Evolutionary conservation across 352 stramenopile genomes (phyloP).

Genomic region (Pythium periplocum): DNA sequence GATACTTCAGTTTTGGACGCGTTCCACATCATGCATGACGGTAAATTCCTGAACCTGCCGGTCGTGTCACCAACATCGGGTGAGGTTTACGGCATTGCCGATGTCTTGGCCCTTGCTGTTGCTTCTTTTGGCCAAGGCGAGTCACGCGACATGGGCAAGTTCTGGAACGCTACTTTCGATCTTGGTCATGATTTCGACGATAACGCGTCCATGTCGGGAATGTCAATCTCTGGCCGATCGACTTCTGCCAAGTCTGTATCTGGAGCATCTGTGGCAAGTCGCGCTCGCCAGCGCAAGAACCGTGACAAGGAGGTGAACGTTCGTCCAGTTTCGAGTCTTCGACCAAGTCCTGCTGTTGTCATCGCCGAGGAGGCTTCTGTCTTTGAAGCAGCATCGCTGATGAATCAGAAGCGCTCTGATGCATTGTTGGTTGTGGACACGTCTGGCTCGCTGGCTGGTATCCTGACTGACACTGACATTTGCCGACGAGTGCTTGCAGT

Average conservation of each 20-base stretch:
- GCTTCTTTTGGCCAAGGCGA: conserved; percentile 71
- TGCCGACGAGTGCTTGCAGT: conserved; percentile 89
- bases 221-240: conserved; percentile 32
- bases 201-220: conserved; percentile 23
- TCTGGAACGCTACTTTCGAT: conserved; percentile 77
- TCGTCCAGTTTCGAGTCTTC: conserved; percentile 77
- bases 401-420: conserved; percentile 91
- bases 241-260: conserved; percentile 46
- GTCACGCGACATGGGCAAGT: conserved; percentile 66
- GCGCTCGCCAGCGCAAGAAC: conserved; percentile 66
- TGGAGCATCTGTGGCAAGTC: conserved; percentile 45
- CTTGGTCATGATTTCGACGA: conserved; percentile 52
- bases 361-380: conserved; percentile 77
- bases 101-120: conserved; percentile 75
- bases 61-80: conserved; percentile 82
- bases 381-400: conserved; percentile 82
- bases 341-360: conserved; percentile 69
- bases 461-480: conserved; percentile 96
- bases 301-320: conserved; percentile 73
- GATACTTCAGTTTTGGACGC: conserved; percentile 95
- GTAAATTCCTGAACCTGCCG: conserved; percentile 96
- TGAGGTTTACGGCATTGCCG: conserved; percentile 74
- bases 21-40: conserved; percentile 98
- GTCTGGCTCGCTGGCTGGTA: conserved; percentile 86
- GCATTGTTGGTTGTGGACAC: conserved; percentile 90